These are phyloP conservation scores for Trametes cinnabarina DNA, from an alignment of 768 basidiomycete genomes.

Conservation along the genomic window DNA sequence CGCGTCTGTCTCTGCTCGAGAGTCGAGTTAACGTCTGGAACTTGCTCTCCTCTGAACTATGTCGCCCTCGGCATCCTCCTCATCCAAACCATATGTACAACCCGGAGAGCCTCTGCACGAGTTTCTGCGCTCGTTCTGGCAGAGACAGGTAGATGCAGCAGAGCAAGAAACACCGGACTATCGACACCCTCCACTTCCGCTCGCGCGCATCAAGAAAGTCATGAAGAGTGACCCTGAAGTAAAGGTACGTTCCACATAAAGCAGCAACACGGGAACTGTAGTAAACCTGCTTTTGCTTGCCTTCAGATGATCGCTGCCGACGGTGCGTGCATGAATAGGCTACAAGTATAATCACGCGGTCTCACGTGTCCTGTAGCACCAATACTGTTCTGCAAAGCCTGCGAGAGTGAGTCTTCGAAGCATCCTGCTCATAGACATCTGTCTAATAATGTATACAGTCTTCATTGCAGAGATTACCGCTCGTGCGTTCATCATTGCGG, in stretches of 20 bases:
- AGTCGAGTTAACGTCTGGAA: background rate
- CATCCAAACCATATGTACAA: constrained; percentile 63
- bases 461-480: constrained; percentile 98
- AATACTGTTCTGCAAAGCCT: constrained; percentile 95
- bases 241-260: too few species aligned
- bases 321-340: constrained; percentile 44
- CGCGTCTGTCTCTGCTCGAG: constrained; percentile 7
- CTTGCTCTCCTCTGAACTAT: constrained; percentile 7
- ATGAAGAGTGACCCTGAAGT: constrained; percentile 99
- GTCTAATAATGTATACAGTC: constrained; percentile 46
- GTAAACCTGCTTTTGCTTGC: constrained; percentile 1
- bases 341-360: background rate
- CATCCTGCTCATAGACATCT: background rate
- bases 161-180: constrained; percentile 89
- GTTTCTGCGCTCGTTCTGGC: constrained; percentile 88
- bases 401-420: constrained; percentile 74
- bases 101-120: constrained; percentile 84
- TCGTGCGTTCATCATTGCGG: constrained; percentile 92
- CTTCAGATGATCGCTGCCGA: constrained; percentile 93
- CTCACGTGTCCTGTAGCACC: constrained; percentile 57
- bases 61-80: constrained; percentile 9
- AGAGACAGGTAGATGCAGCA: constrained; percentile 79
- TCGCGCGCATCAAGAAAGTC: constrained; percentile 97
- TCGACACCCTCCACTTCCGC: constrained; percentile 81
- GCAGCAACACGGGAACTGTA: too few species aligned